Conservation (phyloP, 140 eudicot species). For the Oenanthe javanica region DNA sequence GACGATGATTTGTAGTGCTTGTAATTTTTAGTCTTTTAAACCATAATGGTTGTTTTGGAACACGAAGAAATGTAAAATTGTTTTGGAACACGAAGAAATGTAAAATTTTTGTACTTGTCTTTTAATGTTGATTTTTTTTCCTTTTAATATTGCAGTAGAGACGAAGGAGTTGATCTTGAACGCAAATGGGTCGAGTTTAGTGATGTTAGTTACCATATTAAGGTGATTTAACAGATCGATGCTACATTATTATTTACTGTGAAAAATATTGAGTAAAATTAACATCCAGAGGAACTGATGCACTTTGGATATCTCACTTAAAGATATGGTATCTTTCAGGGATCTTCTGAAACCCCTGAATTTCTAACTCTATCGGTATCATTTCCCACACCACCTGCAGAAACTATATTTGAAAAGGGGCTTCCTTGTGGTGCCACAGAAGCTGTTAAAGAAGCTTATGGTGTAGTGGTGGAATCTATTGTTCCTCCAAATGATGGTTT, state of each 20-base stretch:
- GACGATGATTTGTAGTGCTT: neutral
- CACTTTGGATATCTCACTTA: neutral
- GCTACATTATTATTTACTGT: neutral
- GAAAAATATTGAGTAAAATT: neutral
- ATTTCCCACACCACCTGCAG: constrained; percentile 85
- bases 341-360: constrained; percentile 70
- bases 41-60: neutral
- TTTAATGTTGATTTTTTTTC: neutral
- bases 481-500: constrained; percentile 92
- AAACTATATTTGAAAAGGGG: constrained; percentile 50
- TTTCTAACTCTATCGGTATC: constrained; percentile 61
- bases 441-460: constrained; percentile 77
- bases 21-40: neutral
- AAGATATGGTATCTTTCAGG: constrained; percentile 34
- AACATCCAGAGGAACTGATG: neutral
- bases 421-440: constrained; percentile 87
- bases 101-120: constrained; percentile 1
- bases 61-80: no score
- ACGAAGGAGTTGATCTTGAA: constrained; percentile 67
- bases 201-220: constrained; percentile 81
- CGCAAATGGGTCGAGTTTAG: constrained; percentile 86
- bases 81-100: neutral
- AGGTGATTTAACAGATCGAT: constrained; percentile 34
- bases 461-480: constrained; percentile 58
- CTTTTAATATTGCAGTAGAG: neutral